These are phyloP conservation scores for Trametes meyenii DNA, from an alignment of 768 basidiomycete species.

Conservation along the genomic window DNA sequence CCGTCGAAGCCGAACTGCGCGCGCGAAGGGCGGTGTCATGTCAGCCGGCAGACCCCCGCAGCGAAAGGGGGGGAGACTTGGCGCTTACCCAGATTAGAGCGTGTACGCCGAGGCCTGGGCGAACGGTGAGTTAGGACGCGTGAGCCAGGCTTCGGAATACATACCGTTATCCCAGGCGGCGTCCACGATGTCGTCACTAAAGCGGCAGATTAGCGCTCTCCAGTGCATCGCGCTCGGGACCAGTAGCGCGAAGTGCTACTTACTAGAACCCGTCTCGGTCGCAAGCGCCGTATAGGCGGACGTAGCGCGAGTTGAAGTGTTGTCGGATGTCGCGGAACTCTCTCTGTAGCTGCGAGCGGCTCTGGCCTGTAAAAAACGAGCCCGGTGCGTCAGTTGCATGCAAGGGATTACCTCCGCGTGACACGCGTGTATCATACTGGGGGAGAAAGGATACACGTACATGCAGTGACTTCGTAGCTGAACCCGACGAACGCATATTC, in stretches of 20 bases:
- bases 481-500: constrained; percentile 82
- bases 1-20: constrained; percentile 36
- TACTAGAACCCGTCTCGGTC: constrained; percentile 46
- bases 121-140: background rate
- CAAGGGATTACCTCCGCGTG: no score
- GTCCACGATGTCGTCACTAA: constrained; percentile 60
- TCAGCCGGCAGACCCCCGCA: background rate
- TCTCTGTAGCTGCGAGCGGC: constrained; percentile 45
- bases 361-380: constrained; percentile 52
- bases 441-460: constrained; percentile 40
- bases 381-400: background rate
- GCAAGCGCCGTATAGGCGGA: constrained; percentile 51
- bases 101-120: constrained; percentile 62
- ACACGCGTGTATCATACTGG: background rate
- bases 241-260: background rate
- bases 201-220: background rate
- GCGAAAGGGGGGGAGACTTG: background rate
- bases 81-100: constrained; percentile 68
- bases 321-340: constrained; percentile 65
- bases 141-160: background rate
- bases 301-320: constrained; percentile 64
- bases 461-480: constrained; percentile 72
- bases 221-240: background rate
- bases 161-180: constrained; percentile 62
- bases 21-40: background rate